Conservation (phyloP, 352 stramenopile genomes). For the Globisporangium camurandrum region DNA sequence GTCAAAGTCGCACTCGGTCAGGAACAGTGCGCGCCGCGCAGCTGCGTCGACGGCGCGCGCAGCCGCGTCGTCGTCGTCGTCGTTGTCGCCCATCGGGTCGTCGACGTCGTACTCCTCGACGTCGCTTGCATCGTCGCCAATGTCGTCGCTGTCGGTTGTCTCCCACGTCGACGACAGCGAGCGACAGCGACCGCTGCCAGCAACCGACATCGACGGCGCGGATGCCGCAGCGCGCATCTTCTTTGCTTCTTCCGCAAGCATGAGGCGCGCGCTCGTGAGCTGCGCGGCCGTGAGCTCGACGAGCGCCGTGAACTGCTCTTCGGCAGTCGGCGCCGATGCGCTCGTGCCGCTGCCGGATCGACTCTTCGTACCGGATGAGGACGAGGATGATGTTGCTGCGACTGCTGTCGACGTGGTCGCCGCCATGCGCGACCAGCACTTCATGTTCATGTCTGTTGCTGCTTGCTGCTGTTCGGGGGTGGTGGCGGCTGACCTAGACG, state of each 20-base stretch:
- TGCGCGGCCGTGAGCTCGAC: constrained; percentile 9
- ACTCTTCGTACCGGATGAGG: too few species aligned
- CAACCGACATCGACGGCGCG: constrained; percentile 4
- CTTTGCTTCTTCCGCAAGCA: constrained; percentile 12
- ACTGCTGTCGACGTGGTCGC: background rate
- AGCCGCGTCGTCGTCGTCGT: background rate
- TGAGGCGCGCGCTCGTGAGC: constrained; percentile 6
- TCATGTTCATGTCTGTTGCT: constrained; percentile 13
- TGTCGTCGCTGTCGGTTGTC: constrained; percentile 33
- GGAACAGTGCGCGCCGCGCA: constrained; percentile 5
- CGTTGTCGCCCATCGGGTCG: background rate
- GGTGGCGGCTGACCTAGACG: constrained; percentile 1
- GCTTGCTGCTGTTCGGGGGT: background rate
- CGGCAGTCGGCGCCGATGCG: background rate
- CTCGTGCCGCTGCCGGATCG: too few species aligned
- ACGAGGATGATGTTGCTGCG: too few species aligned
- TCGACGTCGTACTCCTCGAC: constrained; percentile 26
- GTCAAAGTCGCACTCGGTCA: constrained; percentile 21
- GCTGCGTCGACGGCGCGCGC: background rate
- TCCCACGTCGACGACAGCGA: constrained; percentile 66
- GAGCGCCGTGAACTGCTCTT: constrained; percentile 10
- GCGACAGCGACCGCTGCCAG: constrained; percentile 24
- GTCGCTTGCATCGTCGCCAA: constrained; percentile 17
- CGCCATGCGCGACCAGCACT: constrained; percentile 6
- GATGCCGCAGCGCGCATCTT: constrained; percentile 11